phyloP scores from a whole-genome alignment of 1,284 basidiomycete species.

The Pseudozyma sp. region DNA sequence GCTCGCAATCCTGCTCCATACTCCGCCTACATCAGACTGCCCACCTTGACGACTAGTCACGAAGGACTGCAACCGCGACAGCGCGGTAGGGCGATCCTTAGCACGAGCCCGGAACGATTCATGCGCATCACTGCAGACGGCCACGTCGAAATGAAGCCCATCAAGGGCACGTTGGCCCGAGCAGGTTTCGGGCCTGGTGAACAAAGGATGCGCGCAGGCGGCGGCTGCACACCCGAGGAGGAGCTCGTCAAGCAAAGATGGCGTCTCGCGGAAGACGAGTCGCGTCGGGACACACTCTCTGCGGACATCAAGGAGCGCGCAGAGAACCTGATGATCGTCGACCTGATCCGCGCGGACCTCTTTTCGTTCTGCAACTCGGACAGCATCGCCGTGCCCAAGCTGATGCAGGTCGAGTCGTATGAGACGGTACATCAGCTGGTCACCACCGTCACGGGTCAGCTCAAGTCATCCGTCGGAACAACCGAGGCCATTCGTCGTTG shows the following conservation, averaged over 20 bases:
- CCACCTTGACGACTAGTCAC: slow-evolving; percentile 70
- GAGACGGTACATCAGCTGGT: slow-evolving; percentile 96
- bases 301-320: slow-evolving; percentile 91
- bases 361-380: slow-evolving; percentile 77
- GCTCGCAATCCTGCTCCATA: slow-evolving; percentile 89
- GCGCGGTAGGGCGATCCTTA: slow-evolving; percentile 75
- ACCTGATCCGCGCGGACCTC: slow-evolving; percentile 92
- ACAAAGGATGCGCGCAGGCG: slow-evolving; percentile 31
- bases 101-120: slow-evolving; percentile 90
- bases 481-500: slow-evolving; percentile 83
- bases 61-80: slow-evolving; percentile 1
- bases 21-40: slow-evolving; percentile 81
- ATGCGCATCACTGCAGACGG: slow-evolving; percentile 82
- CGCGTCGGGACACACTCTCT: slow-evolving; percentile 72
- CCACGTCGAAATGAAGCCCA: slow-evolving; percentile 85
- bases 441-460: slow-evolving; percentile 79
- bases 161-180: slow-evolving; percentile 80
- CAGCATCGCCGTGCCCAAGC: slow-evolving; percentile 83
- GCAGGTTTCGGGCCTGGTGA: slow-evolving; percentile 64
- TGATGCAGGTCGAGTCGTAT: slow-evolving; percentile 91
- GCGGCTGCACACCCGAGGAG: slow-evolving; percentile 12
- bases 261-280: slow-evolving; percentile 66
- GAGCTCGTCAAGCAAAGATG: slow-evolving; percentile 44
- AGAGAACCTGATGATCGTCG: slow-evolving; percentile 98
- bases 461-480: slow-evolving; percentile 70